phyloP scores from a whole-genome alignment of 441 rosid genomes.

The Gossypium lobatum region DNA sequence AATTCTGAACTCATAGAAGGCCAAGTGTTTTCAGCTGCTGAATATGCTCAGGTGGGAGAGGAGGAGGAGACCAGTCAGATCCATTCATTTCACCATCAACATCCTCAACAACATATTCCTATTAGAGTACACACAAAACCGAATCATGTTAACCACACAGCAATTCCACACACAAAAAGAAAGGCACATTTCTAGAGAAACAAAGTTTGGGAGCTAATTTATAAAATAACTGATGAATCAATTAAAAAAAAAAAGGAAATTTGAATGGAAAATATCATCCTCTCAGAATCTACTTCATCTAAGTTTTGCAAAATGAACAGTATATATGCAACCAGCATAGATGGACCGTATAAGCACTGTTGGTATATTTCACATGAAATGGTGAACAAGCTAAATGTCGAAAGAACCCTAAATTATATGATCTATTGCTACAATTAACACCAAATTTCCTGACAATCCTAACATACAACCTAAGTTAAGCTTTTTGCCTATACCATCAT shows the following conservation, averaged over 20 bases:
- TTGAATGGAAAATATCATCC: background rate
- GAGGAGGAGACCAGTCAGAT: conserved; percentile 88
- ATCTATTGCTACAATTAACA: background rate
- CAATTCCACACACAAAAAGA: background rate
- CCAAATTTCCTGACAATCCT: background rate
- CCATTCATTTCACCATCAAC: conserved; percentile 84
- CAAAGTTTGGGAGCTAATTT: background rate
- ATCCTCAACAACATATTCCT: conserved; percentile 99
- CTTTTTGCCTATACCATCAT: background rate
- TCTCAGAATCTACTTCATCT: conserved; percentile 1
- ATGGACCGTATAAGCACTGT: background rate
- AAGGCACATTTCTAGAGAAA: background rate
- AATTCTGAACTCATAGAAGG: conserved; percentile 46
- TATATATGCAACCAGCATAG: background rate
- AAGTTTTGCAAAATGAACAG: background rate
- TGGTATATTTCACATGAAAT: background rate
- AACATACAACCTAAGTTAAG: background rate
- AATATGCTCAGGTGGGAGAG: conserved; percentile 79
- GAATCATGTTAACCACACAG: background rate
- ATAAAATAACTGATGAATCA: background rate
- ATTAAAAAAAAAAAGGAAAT: background rate
- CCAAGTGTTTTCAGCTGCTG: conserved; percentile 94
- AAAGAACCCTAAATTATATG: background rate
- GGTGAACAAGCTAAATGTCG: background rate
- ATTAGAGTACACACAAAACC: background rate